Percentiles rank a stretch among this genome's conserved stretches.
These are phyloP conservation scores for Sporothrix phasma DNA, from an alignment of 2,329 filamentous ascomycete species.

Conservation along the genomic window DNA sequence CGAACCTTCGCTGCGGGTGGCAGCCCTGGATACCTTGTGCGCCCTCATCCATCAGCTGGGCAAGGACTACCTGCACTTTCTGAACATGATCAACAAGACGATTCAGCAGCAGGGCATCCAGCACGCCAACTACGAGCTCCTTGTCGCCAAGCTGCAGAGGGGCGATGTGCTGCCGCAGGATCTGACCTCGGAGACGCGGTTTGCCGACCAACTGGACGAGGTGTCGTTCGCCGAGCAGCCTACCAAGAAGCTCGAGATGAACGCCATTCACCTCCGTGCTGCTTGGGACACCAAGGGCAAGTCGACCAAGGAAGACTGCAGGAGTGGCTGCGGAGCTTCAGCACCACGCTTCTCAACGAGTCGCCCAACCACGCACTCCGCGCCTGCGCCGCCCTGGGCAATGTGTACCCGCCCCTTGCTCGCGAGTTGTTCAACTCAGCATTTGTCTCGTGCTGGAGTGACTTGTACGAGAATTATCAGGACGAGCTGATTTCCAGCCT, in stretches of 20 bases:
- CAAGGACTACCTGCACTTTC: constrained; percentile 89
- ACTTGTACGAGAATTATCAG: constrained; percentile 92
- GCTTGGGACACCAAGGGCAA: constrained; percentile 97
- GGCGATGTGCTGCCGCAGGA: constrained; percentile 93
- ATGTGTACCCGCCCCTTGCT: constrained; percentile 82
- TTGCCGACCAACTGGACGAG: constrained; percentile 69
- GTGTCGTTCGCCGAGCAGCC: constrained; percentile 71
- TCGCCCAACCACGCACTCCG: constrained; percentile 91
- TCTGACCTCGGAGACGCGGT: constrained; percentile 75
- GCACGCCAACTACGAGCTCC: constrained; percentile 83
- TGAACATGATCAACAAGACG: constrained; percentile 84
- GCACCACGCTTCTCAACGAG: constrained; percentile 86
- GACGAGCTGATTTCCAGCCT: constrained; percentile 94
- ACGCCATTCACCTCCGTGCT: constrained; percentile 91
- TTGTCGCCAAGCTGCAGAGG: constrained; percentile 87
- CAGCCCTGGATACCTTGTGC: constrained; percentile 87
- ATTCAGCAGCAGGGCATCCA: constrained; percentile 70
- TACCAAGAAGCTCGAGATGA: constrained; percentile 84
- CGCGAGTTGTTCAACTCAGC: constrained; percentile 96
- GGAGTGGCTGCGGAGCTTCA: constrained; percentile 96
- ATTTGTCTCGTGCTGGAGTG: constrained; percentile 98
- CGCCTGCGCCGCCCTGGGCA: constrained; percentile 84
- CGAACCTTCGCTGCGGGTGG: constrained; percentile 64
- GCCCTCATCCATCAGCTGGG: constrained; percentile 93
- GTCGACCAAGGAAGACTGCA: constrained; percentile 97